Evolutionary conservation across 148 eudicot species (phyloP), one percentile per base, ranked within the genome.

Genomic region (Spergularia marina): DNA sequence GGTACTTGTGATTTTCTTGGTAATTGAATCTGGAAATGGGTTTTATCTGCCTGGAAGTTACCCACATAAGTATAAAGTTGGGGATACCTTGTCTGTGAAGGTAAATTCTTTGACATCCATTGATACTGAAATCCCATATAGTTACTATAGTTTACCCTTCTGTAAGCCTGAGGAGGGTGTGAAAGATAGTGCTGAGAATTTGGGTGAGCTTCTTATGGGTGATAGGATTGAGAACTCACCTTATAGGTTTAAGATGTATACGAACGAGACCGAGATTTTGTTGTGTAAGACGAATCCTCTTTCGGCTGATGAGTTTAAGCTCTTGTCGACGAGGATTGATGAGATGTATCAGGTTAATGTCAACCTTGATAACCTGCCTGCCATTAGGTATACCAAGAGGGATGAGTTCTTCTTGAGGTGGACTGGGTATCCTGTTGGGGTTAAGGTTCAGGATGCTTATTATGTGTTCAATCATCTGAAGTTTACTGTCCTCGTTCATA

Each of bases 141-240:
- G 92, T 74, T 91, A 89, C 70, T 91, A 91, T 78, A 87, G 92
- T 77, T 88, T 91, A 21, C 96, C 92, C 6, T 91, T 85, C 67
- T 91, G 96, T 81, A 68, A 74, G 53, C 96, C 96, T 34, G 52
- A 2, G 40, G 81, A 72, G 12, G 96, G 88, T 39, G 74, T 87
- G 39, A 91, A 87, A 77, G 85, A 87, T 73, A 89, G 96, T 79
- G 89, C 92, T 10, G 92, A 87, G 78, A 91, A 91, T 89, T 89
- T 91, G 13, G 96, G 96, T n/a, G 92, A 89, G 75, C 85, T 89
- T 60, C 91, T 91, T 47, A 87, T 91, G 92, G 96, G 96, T 30
- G 96, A 91, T 70, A 88, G 85, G 79, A 87, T 91, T 65, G 88
- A 85, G 73, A 91, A 84, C 70, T 89, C 92, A 6, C 91, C 96